Evolutionary conservation across 2,329 filamentous ascomycete species (phyloP), one percentile per base, ranked within the genome.

Genomic region (Aspergillus intermedius): DNA sequence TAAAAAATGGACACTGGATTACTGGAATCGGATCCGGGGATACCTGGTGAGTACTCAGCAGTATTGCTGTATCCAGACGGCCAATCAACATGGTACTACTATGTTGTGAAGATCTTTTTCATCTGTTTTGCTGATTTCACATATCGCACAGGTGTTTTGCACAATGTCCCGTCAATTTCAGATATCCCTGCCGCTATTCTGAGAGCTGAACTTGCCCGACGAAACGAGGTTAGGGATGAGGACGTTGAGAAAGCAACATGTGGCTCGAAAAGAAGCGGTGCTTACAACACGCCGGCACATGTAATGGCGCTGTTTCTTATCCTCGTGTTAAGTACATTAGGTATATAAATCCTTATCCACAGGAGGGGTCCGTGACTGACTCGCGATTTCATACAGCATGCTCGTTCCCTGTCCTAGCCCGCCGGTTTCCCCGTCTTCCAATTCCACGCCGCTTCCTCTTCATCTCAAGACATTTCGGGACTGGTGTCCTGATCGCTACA

Each of bases 301-400:
- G 78, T 88, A 45, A 79, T 82, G 60, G 85, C 85, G 40, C 67
- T 88, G 49, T 73, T 86, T 49, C 69, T 88, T 35, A 86, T 88
- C 48, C 71, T 88, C 46, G 61, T 69, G 0, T 64, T 87, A 48
- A 72, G 69, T 51, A 72, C 69, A 41, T 58, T 72, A 32, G 70
- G 70, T 72, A 63, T 41, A 55, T 40, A 28, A 19, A 23, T 4
- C n/a, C 28, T 44, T 46, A n/a, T 44, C 8, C 34, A 32, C 21
- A n/a, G 32, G 30, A 28, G n/a, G 25, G 19, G 23, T 5, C 47
- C 13, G 30, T 15, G 17, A 10, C 32, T 55, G 48, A 58, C 40
- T n/a, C 17, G 23, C 40, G 23, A 46, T 21, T 25, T 22, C 15
- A 15, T 49, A 28, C 46, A 77, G 80, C 79, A 59, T 83, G 80